Conservation (phyloP, 768 basidiomycete species). For the Hygrocybe punicea region DNA sequence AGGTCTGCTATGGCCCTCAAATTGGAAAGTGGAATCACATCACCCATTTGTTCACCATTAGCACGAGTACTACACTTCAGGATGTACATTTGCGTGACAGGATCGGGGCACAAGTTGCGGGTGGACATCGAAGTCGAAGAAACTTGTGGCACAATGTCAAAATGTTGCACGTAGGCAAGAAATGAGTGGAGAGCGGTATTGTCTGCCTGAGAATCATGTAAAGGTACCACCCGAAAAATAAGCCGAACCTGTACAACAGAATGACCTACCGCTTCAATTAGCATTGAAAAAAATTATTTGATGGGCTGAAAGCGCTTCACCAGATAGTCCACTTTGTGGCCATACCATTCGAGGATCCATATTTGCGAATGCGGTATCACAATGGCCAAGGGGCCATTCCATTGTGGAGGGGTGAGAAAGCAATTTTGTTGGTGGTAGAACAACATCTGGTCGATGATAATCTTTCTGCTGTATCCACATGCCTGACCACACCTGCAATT, state of each 20-base stretch:
- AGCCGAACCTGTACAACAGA: neutral
- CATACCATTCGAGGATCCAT: conserved; percentile 9
- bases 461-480: conserved; percentile 24
- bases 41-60: conserved; percentile 4
- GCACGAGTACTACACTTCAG: neutral
- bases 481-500: conserved; percentile 28
- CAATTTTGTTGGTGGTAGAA: conserved; percentile 20
- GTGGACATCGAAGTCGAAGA: neutral
- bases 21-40: conserved; percentile 9
- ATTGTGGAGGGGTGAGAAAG: conserved; percentile 18
- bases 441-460: conserved; percentile 18
- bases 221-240: neutral
- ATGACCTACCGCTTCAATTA: conserved; percentile 1
- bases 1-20: conserved; percentile 8
- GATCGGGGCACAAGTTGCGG: conserved; percentile 3
- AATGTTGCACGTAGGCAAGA: too few relatives aligned
- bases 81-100: conserved; percentile 6
- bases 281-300: neutral
- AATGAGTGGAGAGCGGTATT: neutral
- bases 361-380: conserved; percentile 21
- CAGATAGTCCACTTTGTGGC: conserved; percentile 19
- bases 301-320: conserved; percentile 8
- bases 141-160: conserved; percentile 10
- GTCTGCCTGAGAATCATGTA: neutral
- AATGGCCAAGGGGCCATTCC: conserved; percentile 19